These are phyloP conservation scores for Chrysanthemum seticuspe DNA, from an alignment of 129 eudicot species.

Conservation along the genomic window DNA sequence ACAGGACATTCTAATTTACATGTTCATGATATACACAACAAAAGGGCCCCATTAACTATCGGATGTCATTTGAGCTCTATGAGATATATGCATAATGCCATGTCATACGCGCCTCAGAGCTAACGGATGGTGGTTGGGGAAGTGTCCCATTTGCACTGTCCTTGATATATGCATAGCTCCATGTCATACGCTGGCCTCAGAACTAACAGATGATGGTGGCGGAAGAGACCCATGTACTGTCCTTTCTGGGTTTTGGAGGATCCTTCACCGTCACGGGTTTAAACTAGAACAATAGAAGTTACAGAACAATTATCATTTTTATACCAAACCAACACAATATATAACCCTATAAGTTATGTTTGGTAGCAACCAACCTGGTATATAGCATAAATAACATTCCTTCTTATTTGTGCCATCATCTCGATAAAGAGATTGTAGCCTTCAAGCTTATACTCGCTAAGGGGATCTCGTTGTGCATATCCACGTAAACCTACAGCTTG, in stretches of 20 bases:
- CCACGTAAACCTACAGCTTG: slow-evolving; percentile 98
- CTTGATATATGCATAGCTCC: slow-evolving; percentile 10
- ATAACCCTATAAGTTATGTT: slow-evolving; percentile 34
- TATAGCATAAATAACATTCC: slow-evolving; percentile 49
- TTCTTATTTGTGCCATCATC: slow-evolving; percentile 98
- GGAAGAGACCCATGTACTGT: slow-evolving; percentile 40
- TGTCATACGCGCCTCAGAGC: neutral
- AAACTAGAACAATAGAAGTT: slow-evolving; percentile 48
- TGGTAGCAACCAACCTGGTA: no score
- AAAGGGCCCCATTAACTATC: no score
- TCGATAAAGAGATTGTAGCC: slow-evolving; percentile 98
- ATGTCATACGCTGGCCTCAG: slow-evolving; percentile 41
- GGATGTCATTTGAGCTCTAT: no score
- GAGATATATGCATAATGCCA: no score
- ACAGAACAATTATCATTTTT: neutral
- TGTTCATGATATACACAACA: slow-evolving; percentile 1
- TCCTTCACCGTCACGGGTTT: slow-evolving; percentile 81
- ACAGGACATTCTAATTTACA: slow-evolving; percentile 6
- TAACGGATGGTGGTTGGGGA: neutral
- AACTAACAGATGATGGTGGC: slow-evolving; percentile 45
- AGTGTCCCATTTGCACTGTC: slow-evolving; percentile 6
- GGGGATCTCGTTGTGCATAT: slow-evolving; percentile 99
- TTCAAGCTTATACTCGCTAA: slow-evolving; percentile 96
- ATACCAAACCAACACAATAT: neutral
- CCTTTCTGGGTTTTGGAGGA: slow-evolving; percentile 42